These are phyloP conservation scores for Stereum hirsutum DNA, from an alignment of 1,284 basidiomycete species.

Conservation along the genomic window DNA sequence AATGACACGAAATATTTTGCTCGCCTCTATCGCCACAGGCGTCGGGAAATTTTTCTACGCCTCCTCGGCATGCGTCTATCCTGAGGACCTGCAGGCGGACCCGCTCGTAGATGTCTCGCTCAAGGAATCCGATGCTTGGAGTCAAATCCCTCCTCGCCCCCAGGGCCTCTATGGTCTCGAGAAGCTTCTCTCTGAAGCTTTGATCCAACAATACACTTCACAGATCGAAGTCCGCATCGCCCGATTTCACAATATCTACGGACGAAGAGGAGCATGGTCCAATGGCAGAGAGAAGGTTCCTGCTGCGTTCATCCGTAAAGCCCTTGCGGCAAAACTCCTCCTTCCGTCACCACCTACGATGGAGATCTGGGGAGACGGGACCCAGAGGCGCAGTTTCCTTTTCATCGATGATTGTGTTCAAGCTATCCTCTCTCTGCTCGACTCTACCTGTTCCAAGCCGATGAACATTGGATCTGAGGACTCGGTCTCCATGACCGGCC, in stretches of 20 bases:
- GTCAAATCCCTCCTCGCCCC: conserved; percentile 25
- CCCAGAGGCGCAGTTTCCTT: conserved; percentile 44
- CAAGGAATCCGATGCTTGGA: conserved; percentile 35
- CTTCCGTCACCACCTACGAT: conserved; percentile 16
- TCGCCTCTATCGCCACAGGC: conserved; percentile 26
- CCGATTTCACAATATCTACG: conserved; percentile 53
- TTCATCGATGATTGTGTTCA: conserved; percentile 45
- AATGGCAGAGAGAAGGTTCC: conserved; percentile 51
- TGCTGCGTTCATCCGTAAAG: conserved; percentile 47
- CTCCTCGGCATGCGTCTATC: conserved; percentile 54
- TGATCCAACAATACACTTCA: conserved; percentile 25
- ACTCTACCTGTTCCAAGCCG: conserved; percentile 23
- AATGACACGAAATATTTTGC: conserved; percentile 40
- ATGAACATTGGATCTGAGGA: conserved; percentile 47
- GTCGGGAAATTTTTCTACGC: conserved; percentile 42
- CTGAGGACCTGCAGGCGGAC: conserved; percentile 29
- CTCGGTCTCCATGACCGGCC: conserved; percentile 31
- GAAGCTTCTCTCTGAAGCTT: conserved; percentile 42
- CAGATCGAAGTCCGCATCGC: conserved; percentile 36
- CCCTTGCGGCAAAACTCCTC: conserved; percentile 24
- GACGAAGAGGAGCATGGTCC: conserved; percentile 41
- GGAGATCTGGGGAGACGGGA: conserved; percentile 51
- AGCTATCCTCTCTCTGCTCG: conserved; percentile 33
- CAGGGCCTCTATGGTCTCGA: conserved; percentile 54
- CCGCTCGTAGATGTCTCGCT: conserved; percentile 30